Percentiles rank a stretch among this genome's conserved stretches.
Evolutionary conservation across 352 stramenopile genomes (phyloP).

Genomic region (Pythium monospermum): DNA sequence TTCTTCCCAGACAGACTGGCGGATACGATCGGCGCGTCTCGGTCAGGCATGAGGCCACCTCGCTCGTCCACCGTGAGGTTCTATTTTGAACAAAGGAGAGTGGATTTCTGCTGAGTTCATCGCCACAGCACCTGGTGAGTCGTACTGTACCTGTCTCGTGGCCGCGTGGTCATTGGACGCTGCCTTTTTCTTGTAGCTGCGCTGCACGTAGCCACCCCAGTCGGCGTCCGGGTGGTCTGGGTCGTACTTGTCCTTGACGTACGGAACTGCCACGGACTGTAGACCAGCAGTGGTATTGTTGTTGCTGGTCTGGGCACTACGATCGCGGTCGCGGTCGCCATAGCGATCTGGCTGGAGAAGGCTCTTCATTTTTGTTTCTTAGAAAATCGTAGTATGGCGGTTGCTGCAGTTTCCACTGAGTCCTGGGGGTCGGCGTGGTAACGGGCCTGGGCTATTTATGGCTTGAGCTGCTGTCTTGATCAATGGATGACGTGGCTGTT

Average conservation of each 20-base stretch:
- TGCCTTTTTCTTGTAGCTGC: constrained; percentile 55
- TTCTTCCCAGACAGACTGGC: constrained; percentile 35
- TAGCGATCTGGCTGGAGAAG: constrained; percentile 22
- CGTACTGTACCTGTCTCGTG: constrained; percentile 16
- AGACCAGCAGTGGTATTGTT: constrained; percentile 3
- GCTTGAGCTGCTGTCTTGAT: not conserved
- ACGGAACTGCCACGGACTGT: constrained; percentile 32
- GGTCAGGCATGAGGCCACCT: constrained; percentile 52
- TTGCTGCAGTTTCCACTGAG: not conserved
- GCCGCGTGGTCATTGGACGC: constrained; percentile 11
- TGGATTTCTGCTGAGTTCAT: too few species aligned
- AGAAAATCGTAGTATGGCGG: too few species aligned
- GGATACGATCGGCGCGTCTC: constrained; percentile 5
- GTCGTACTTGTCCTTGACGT: constrained; percentile 67
- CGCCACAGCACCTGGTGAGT: constrained; percentile 30
- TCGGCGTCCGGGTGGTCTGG: constrained; percentile 67
- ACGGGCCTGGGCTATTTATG: not conserved
- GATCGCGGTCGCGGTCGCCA: not conserved
- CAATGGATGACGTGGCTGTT: not conserved
- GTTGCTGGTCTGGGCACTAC: not conserved
- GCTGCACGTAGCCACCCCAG: constrained; percentile 63
- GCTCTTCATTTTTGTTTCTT: constrained; percentile 25
- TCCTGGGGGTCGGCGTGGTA: too few species aligned
- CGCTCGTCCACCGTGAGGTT: constrained; percentile 47
- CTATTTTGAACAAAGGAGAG: constrained; percentile 22